Conservation (phyloP, 495 filamentous ascomycete genomes). For the Barbatosphaeria neglecta region DNA sequence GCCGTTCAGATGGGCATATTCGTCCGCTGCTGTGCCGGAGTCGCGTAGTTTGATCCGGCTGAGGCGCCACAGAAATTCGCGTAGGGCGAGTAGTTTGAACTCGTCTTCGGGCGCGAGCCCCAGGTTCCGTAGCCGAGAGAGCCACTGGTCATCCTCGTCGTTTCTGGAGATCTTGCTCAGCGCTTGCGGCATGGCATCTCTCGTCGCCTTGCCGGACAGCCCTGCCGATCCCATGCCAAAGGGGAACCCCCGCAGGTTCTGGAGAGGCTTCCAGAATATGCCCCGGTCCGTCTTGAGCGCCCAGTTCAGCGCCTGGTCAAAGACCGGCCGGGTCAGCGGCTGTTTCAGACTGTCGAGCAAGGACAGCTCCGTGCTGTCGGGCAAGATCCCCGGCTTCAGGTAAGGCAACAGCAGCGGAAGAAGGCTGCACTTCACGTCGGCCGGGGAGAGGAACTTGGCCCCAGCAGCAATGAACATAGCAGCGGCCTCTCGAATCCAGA, state of each 20-base stretch:
- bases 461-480: slow-evolving; percentile 70
- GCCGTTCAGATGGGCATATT: slow-evolving; percentile 45
- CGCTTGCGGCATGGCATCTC: slow-evolving; percentile 18
- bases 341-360: slow-evolving; percentile 77
- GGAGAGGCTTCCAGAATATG: slow-evolving; percentile 71
- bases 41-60: slow-evolving; percentile 57
- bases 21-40: slow-evolving; percentile 12
- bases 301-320: slow-evolving; percentile 82
- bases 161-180: slow-evolving; percentile 50
- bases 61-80: slow-evolving; percentile 87
- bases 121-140: slow-evolving; percentile 68
- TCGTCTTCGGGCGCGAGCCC: slow-evolving; percentile 81
- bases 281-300: slow-evolving; percentile 68
- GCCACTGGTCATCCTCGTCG: slow-evolving; percentile 95
- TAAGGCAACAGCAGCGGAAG: slow-evolving; percentile 69
- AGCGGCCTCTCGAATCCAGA: slow-evolving; percentile 88
- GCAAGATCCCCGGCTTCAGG: slow-evolving; percentile 53
- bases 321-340: slow-evolving; percentile 64
- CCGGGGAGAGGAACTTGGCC: slow-evolving; percentile 62
- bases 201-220: slow-evolving; percentile 17
- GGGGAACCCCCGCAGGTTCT: slow-evolving; percentile 53
- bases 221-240: slow-evolving; percentile 39
- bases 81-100: slow-evolving; percentile 71
- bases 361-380: slow-evolving; percentile 53
- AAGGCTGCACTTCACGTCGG: slow-evolving; percentile 74